Conservation (phyloP, 441 rosid species). For the Eruca vesicaria region DNA sequence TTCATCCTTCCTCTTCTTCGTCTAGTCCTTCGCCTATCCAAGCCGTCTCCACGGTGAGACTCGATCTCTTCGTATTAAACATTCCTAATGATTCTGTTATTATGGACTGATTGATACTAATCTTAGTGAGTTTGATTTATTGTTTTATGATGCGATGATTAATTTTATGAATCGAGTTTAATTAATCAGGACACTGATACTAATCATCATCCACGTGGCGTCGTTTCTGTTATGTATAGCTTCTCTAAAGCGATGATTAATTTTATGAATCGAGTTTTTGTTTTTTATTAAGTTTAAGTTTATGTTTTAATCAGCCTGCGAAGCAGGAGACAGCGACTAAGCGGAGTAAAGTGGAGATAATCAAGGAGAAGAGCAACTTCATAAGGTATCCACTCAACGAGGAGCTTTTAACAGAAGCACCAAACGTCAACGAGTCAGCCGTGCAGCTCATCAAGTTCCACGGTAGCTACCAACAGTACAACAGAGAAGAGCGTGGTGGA, state of each 20-base stretch:
- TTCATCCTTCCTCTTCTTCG: conserved; percentile 41
- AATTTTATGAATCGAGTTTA: background rate
- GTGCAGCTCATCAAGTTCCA: conserved; percentile 92
- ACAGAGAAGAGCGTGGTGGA: conserved; percentile 92
- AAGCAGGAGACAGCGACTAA: conserved; percentile 61
- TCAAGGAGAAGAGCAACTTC: conserved; percentile 93
- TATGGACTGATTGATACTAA: background rate
- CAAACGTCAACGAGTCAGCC: conserved; percentile 80
- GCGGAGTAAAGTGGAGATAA: conserved; percentile 96
- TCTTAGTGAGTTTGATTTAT: background rate
- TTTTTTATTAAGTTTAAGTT: background rate
- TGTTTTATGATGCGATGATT: background rate
- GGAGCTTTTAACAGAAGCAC: conserved; percentile 87
- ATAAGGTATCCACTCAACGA: conserved; percentile 95
- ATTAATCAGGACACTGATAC: no score
- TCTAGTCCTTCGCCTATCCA: conserved; percentile 41
- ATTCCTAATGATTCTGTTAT: background rate
- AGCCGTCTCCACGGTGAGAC: conserved; percentile 86
- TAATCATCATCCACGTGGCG: no score
- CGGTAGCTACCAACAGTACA: conserved; percentile 96
- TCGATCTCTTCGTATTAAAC: background rate
- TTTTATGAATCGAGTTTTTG: background rate
- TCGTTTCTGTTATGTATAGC: background rate
- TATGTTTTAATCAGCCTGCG: conserved; percentile 58
- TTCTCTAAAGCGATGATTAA: background rate